Conservation (phyloP, 2,329 filamentous ascomycete genomes). For the Aquanectria penicillioides region DNA sequence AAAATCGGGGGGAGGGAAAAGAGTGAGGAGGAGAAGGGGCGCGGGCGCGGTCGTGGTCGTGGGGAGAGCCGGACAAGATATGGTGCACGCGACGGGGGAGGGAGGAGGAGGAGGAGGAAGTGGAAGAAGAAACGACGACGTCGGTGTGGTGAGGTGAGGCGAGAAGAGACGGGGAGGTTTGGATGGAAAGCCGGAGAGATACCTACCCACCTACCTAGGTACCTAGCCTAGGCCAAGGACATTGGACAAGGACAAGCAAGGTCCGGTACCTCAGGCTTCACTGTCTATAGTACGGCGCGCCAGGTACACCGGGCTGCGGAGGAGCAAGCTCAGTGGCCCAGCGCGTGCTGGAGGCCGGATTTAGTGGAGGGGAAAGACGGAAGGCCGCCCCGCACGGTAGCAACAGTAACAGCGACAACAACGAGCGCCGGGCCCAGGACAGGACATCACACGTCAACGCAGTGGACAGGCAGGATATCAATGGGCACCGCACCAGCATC, state of each 20-base stretch:
- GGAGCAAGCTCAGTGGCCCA: constrained; percentile 1
- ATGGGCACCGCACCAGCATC: too few relatives aligned
- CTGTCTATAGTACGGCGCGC: neutral
- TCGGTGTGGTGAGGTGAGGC: constrained; percentile 40
- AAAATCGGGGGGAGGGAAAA: constrained; percentile 15
- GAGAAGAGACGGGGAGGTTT: constrained; percentile 34
- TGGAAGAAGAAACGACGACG: constrained; percentile 38
- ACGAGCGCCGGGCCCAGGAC: neutral
- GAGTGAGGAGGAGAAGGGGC: constrained; percentile 19
- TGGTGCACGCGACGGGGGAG: constrained; percentile 17
- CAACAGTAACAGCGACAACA: constrained; percentile 1
- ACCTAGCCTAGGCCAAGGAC: constrained; percentile 32
- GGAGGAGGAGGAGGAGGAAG: constrained; percentile 23
- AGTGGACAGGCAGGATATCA: too few relatives aligned
- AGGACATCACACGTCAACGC: too few relatives aligned
- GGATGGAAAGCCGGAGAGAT: constrained; percentile 32
- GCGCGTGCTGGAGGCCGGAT: constrained; percentile 10
- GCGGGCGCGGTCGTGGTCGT: neutral
- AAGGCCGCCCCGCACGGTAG: constrained; percentile 1
- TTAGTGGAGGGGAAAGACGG: constrained; percentile 7
- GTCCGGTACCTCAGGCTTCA: constrained; percentile 8
- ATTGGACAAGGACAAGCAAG: too few relatives aligned
- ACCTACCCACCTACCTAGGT: too few relatives aligned
- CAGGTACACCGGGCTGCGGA: neutral
- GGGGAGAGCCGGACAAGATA: constrained; percentile 22